A percentile compares a stretch with the other conserved stretches of the same genome.
Evolutionary conservation across 805 yeast species (phyloP).

Genomic region (Hemisphaericaspora nanyangensis): DNA sequence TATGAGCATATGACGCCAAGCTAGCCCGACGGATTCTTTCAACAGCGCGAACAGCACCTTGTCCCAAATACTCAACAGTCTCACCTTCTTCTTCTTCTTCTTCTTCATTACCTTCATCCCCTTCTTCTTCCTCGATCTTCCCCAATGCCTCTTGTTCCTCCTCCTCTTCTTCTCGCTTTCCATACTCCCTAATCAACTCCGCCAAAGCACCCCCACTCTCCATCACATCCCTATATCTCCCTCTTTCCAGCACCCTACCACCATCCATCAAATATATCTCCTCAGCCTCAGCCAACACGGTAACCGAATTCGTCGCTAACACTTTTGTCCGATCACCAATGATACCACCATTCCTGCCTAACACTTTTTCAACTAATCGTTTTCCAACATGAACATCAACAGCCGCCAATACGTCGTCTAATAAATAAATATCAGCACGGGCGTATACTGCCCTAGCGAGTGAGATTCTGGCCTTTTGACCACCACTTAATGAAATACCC

Average conservation of each 20-base stretch:
- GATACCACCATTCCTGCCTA: constrained; percentile 31
- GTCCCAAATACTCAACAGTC: constrained; percentile 5
- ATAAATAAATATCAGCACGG: constrained; percentile 35
- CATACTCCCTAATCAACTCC: constrained; percentile 28
- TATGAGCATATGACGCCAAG: constrained; percentile 32
- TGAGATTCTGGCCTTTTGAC: constrained; percentile 40
- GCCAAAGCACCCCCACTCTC: constrained; percentile 30
- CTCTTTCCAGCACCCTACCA: constrained; percentile 31
- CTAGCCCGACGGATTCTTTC: constrained; percentile 22
- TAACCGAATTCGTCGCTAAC: constrained; percentile 38
- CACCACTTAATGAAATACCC: constrained; percentile 41
- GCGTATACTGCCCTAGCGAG: constrained; percentile 41
- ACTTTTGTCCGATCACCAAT: constrained; percentile 31
- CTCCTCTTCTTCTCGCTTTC: constrained; percentile 15
- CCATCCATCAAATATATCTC: constrained; percentile 27
- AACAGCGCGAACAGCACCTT: constrained; percentile 10
- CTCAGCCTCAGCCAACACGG: constrained; percentile 32
- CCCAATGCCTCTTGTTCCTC: constrained; percentile 9
- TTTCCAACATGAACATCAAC: constrained; percentile 43
- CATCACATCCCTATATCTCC: constrained; percentile 50
- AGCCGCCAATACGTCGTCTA: constrained; percentile 41
- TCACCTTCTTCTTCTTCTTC: constrained; percentile 4
- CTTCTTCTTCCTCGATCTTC: constrained; percentile 11
- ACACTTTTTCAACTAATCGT: constrained; percentile 26
- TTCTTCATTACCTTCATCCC: constrained; percentile 14